Percentiles rank a stretch among this genome's conserved stretches.
These are phyloP conservation scores for Cyclotella baltica DNA, from an alignment of 108 stramenopile species.

Conservation along the genomic window DNA sequence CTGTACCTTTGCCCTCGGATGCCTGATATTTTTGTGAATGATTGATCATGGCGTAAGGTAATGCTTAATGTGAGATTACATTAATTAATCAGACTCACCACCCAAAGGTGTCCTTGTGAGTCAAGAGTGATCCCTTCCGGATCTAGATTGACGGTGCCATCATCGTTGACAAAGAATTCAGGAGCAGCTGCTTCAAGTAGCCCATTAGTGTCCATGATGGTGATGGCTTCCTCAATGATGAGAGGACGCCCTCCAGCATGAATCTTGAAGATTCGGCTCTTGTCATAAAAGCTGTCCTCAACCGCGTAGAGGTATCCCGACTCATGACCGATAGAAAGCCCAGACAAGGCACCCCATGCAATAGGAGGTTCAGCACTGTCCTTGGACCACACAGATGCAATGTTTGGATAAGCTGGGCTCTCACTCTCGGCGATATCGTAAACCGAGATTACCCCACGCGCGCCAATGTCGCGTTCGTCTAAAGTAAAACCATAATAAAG, in stretches of 20 bases:
- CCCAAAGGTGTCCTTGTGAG: constrained; percentile 54
- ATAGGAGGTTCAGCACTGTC: not conserved
- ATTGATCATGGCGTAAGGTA: too few species aligned
- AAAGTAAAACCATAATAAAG: too few species aligned
- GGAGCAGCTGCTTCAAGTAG: constrained; percentile 24
- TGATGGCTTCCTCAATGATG: constrained; percentile 31
- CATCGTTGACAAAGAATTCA: constrained; percentile 56
- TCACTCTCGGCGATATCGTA: not conserved
- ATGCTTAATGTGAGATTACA: too few species aligned
- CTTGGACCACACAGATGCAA: not conserved
- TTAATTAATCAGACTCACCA: too few species aligned
- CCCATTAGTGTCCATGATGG: not conserved
- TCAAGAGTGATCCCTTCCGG: constrained; percentile 66
- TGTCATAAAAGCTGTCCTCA: constrained; percentile 8
- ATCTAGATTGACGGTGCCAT: constrained; percentile 78
- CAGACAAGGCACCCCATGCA: constrained; percentile 1
- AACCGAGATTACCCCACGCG: constrained; percentile 33
- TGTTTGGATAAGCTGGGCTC: not conserved
- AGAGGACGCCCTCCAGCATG: constrained; percentile 53
- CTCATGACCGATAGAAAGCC: not conserved
- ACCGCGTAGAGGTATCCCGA: not conserved
- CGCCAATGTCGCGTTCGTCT: constrained; percentile 63
- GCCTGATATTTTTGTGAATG: too few species aligned
- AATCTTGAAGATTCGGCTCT: constrained; percentile 4
- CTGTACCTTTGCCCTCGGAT: constrained; percentile 69